Evolutionary conservation across 345 rosid species (phyloP).

Genomic region (Hirschfeldia incana): DNA sequence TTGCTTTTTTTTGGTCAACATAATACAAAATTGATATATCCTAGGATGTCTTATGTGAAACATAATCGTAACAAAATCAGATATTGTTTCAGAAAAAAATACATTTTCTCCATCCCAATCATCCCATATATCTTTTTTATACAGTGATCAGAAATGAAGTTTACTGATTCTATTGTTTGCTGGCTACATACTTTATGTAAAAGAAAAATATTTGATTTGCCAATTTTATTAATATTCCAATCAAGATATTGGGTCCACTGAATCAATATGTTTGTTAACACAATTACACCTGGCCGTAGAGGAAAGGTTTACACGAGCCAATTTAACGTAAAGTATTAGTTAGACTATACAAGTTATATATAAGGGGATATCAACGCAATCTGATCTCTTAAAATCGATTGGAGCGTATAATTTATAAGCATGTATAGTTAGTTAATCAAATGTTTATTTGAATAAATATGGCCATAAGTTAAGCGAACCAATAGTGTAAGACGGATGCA

Average conservation of each 20-base stretch:
- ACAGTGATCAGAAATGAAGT: background rate
- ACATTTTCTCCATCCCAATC: background rate
- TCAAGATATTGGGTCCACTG: slow-evolving; percentile 30
- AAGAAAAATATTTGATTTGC: background rate
- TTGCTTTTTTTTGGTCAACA: no score
- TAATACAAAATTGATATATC: background rate
- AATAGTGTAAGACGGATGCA: background rate
- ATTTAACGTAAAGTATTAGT: no score
- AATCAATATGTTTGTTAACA: slow-evolving; percentile 13
- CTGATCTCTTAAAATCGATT: background rate
- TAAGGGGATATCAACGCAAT: slow-evolving; percentile 19
- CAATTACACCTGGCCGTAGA: slow-evolving; percentile 4
- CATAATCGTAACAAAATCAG: background rate
- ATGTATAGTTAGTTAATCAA: background rate
- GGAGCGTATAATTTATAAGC: background rate
- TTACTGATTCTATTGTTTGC: background rate
- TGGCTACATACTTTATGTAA: background rate
- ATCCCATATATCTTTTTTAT: background rate
- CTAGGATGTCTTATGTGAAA: background rate
- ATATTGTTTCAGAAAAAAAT: background rate
- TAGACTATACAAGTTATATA: background rate
- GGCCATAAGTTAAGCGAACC: slow-evolving; percentile 8
- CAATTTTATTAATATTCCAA: background rate
- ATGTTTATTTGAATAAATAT: slow-evolving; percentile 1
- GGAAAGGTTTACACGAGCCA: background rate